phyloP scores from a whole-genome alignment of 2,329 filamentous ascomycete genomes.

The Cladosporium phlei region DNA sequence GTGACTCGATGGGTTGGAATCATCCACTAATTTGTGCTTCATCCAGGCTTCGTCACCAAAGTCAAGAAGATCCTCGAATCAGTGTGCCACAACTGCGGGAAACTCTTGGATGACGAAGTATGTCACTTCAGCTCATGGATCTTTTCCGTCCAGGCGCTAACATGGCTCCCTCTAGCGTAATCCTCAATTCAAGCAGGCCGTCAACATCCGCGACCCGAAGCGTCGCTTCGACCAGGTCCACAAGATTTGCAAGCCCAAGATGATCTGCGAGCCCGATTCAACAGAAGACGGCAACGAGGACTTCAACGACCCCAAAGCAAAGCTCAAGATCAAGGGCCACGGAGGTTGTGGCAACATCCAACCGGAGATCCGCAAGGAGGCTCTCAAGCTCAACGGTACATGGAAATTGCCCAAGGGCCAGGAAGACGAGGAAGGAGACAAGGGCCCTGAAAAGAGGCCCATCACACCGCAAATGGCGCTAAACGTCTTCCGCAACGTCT shows the following conservation, averaged over 20 bases:
- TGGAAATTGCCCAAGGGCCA: slow-evolving; percentile 68
- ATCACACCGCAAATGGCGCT: slow-evolving; percentile 82
- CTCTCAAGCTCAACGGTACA: slow-evolving; percentile 72
- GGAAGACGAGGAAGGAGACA: slow-evolving; percentile 62
- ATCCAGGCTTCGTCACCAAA: slow-evolving; percentile 88
- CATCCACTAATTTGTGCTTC: slow-evolving; percentile 29
- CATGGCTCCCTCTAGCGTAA: slow-evolving; percentile 61
- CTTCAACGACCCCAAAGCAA: slow-evolving; percentile 57
- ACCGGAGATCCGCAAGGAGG: slow-evolving; percentile 81
- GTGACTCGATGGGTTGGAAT: background rate
- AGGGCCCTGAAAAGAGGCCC: slow-evolving; percentile 70
- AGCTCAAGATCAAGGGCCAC: slow-evolving; percentile 56
- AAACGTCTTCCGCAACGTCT: slow-evolving; percentile 80
- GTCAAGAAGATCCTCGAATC: slow-evolving; percentile 99
- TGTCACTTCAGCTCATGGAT: slow-evolving; percentile 54
- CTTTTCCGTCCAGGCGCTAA: slow-evolving; percentile 40
- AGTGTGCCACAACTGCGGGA: slow-evolving; percentile 98
- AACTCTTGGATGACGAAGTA: slow-evolving; percentile 96
- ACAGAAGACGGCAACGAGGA: slow-evolving; percentile 62
- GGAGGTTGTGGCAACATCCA: slow-evolving; percentile 91
- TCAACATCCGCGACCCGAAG: slow-evolving; percentile 86
- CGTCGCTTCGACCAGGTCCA: slow-evolving; percentile 89
- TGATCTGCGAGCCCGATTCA: slow-evolving; percentile 75
- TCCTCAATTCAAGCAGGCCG: slow-evolving; percentile 74
- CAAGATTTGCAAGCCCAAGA: slow-evolving; percentile 85